These are phyloP conservation scores for Bipolaris sorokiniana DNA, from an alignment of 2,329 filamentous ascomycete species.

Conservation along the genomic window DNA sequence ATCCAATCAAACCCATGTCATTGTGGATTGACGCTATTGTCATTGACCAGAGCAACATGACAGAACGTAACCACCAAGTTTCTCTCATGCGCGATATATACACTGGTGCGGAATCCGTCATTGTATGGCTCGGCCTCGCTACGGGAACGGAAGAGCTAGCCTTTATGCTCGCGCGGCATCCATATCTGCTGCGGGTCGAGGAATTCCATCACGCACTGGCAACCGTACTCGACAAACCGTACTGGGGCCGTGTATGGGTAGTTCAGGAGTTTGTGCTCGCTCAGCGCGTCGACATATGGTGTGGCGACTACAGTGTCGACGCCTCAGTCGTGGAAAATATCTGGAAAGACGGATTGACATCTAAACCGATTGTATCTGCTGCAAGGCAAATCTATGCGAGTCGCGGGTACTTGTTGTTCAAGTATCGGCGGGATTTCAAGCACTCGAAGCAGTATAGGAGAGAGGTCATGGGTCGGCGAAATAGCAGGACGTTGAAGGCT, in stretches of 20 bases:
- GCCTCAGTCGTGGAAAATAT: conserved; percentile 15
- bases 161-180: conserved; percentile 16
- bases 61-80: conserved; percentile 21
- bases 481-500: conserved; percentile 9
- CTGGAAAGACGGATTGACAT: conserved; percentile 10
- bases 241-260: conserved; percentile 22
- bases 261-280: conserved; percentile 24
- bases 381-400: conserved; percentile 6
- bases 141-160: conserved; percentile 15
- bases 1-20: neutral
- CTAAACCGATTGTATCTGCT: conserved; percentile 2
- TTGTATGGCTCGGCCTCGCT: conserved; percentile 20
- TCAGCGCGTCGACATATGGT: conserved; percentile 20
- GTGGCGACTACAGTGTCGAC: conserved; percentile 13
- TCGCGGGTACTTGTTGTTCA: conserved; percentile 17
- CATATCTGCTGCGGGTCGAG: conserved; percentile 10
- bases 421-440: conserved; percentile 20
- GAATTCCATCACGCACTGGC: conserved; percentile 13
- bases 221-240: conserved; percentile 15
- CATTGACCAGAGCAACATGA: conserved; percentile 20
- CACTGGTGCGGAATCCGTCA: conserved; percentile 17
- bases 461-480: conserved; percentile 15
- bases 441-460: conserved; percentile 14
- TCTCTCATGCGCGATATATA: conserved; percentile 22
- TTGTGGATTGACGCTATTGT: conserved; percentile 25